Evolutionary conservation across 192 early-diverging fungal genomes (phyloP), one percentile per base, ranked within the genome.

Genomic region (Tieghemiomyces parasiticus): DNA sequence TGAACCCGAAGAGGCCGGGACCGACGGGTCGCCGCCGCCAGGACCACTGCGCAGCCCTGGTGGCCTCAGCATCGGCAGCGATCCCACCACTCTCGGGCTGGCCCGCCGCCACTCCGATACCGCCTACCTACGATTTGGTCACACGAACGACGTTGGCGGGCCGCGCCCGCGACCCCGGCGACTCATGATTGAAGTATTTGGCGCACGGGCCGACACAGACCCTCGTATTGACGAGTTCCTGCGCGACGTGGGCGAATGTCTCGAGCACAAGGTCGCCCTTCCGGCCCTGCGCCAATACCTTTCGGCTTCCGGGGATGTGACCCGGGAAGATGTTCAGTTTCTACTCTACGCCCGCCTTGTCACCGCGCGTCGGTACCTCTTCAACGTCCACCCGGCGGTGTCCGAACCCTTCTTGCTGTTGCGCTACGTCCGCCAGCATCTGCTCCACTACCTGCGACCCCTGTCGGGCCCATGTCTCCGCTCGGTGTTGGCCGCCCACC

Each of bases 131-230:
- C 34, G 16, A 30, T 58, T 16, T n/a, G 22, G 13, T 34, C 35
- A 12, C 55, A 30, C 55, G 35, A 58, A 30, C 55, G n/a, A n/a
- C n/a, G n/a, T n/a, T n/a, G n/a, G n/a, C n/a, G n/a, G n/a, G n/a
- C n/a, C n/a, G n/a, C n/a, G n/a, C n/a, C n/a, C n/a, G n/a, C n/a
- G n/a, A n/a, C n/a, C n/a, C n/a, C n/a, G n/a, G n/a, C n/a, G 45
- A 10, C 45, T n/a, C 45, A 46, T 22, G 19, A 38, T 58, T n/a
- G 55, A 58, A 22, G 55, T 38, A 35, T 58, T 38, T 38, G 55
- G 55, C 24, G 33, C 26, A 19, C 55, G 55, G 28, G 14, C 32
- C 16, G 33, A 19, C n/a, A n/a, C 19, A 10, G 2, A 25, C 55
- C 32, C 30, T 0, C n/a, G 32, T 19, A 34, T 58, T 3, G 3